These are phyloP conservation scores for Tulasnella calospora DNA, from an alignment of 768 basidiomycete genomes.

Conservation along the genomic window DNA sequence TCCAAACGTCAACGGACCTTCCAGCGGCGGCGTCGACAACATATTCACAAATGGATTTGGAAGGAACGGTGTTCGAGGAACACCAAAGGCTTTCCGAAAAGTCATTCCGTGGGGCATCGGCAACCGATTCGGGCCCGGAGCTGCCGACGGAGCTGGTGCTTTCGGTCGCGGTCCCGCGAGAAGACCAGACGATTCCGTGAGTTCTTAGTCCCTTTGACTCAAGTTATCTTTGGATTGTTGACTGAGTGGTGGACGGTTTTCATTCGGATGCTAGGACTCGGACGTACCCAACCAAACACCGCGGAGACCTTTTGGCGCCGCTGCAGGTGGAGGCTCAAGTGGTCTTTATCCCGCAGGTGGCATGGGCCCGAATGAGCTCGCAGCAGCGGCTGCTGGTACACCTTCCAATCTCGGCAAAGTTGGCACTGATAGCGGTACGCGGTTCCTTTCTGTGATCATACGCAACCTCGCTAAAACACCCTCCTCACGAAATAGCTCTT, in stretches of 20 bases:
- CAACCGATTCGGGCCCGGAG: constrained; percentile 41
- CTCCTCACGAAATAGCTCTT: constrained; percentile 49
- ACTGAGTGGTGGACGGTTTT: not conserved
- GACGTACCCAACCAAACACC: constrained; percentile 64
- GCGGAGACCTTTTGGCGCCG: constrained; percentile 52
- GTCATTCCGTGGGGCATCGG: constrained; percentile 60
- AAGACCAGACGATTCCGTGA: constrained; percentile 62
- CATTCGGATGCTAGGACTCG: constrained; percentile 49
- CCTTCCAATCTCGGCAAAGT: constrained; percentile 84
- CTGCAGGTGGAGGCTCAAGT: constrained; percentile 44
- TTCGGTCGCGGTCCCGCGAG: constrained; percentile 36
- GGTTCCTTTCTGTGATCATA: constrained; percentile 4
- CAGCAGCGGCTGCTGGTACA: constrained; percentile 58
- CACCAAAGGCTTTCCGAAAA: constrained; percentile 62
- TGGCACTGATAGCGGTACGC: constrained; percentile 57
- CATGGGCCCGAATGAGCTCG: constrained; percentile 51
- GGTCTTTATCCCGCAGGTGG: constrained; percentile 43
- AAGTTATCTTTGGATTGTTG: not conserved
- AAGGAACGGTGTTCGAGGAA: constrained; percentile 40
- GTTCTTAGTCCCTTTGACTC: constrained; percentile 21
- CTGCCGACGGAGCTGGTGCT: constrained; percentile 57
- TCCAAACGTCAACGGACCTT: constrained; percentile 41
- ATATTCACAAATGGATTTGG: constrained; percentile 37
- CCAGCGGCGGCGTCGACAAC: constrained; percentile 32
- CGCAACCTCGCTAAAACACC: constrained; percentile 30